Evolutionary conservation across 306 rosid genomes (phyloP).

Genomic region (Elaeagnus macrophylla): DNA sequence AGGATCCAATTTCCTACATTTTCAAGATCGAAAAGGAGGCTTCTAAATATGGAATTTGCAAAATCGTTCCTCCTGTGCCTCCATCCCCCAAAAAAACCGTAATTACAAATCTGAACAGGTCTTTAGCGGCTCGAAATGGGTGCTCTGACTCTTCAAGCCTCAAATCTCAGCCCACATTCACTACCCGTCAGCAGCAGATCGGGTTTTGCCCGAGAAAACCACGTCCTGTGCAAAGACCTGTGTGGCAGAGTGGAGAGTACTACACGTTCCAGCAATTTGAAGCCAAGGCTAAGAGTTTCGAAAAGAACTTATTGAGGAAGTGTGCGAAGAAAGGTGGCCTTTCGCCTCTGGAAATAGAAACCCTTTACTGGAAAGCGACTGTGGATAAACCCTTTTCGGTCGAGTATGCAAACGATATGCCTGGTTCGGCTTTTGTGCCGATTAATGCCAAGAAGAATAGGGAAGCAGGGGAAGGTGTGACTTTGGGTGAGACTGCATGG

Average conservation of each 20-base stretch:
- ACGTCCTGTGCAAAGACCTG: slow-evolving; percentile 75
- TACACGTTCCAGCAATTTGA: slow-evolving; percentile 74
- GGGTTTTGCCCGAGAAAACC: slow-evolving; percentile 86
- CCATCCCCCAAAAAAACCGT: slow-evolving; percentile 70
- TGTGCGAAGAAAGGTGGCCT: slow-evolving; percentile 36
- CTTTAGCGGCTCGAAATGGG: slow-evolving; percentile 42
- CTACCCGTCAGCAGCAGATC: slow-evolving; percentile 99
- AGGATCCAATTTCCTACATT: slow-evolving; percentile 96
- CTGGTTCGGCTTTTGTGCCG: slow-evolving; percentile 81
- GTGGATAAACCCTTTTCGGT: slow-evolving; percentile 84
- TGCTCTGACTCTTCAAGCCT: slow-evolving; percentile 13
- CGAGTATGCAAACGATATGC: slow-evolving; percentile 96
- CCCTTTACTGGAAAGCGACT: slow-evolving; percentile 89
- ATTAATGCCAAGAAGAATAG: slow-evolving; percentile 26
- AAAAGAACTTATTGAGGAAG: slow-evolving; percentile 50
- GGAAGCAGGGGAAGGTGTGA: slow-evolving; percentile 50
- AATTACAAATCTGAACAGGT: slow-evolving; percentile 65
- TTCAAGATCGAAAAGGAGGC: slow-evolving; percentile 98
- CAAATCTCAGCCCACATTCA: slow-evolving; percentile 66
- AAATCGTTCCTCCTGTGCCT: slow-evolving; percentile 82
- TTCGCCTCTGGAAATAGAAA: slow-evolving; percentile 60
- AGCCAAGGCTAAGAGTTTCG: slow-evolving; percentile 70
- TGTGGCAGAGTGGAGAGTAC: slow-evolving; percentile 92
- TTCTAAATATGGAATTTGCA: slow-evolving; percentile 90
- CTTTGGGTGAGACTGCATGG: slow-evolving; percentile 84